These are phyloP conservation scores for Leptomonas pyrrhocoris DNA, from an alignment of 208 protist genomes.

Conservation along the genomic window DNA sequence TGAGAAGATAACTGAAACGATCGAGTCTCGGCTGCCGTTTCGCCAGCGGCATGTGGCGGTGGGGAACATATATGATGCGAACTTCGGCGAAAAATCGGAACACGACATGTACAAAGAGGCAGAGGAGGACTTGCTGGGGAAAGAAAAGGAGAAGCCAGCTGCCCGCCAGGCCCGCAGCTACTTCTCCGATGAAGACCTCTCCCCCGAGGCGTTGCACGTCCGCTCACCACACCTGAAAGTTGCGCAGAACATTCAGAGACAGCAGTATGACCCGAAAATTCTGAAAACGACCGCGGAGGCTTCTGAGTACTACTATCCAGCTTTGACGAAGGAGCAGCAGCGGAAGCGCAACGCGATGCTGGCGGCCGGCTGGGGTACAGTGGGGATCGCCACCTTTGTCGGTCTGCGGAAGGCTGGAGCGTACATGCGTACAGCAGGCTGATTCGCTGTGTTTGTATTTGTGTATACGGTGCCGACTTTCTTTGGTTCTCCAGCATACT, in stretches of 20 bases:
- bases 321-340: slow-evolving; percentile 38
- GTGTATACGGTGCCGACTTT: neutral
- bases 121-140: slow-evolving; percentile 65
- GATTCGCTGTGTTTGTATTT: neutral
- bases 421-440: slow-evolving; percentile 54
- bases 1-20: slow-evolving; percentile 72
- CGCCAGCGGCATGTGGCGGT: slow-evolving; percentile 58
- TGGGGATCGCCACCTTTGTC: slow-evolving; percentile 10
- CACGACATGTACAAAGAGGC: slow-evolving; percentile 58
- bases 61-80: slow-evolving; percentile 67
- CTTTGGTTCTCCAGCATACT: too few species aligned
- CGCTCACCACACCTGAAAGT: slow-evolving; percentile 72
- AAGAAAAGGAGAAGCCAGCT: slow-evolving; percentile 58
- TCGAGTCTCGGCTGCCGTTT: slow-evolving; percentile 66
- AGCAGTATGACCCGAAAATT: slow-evolving; percentile 63
- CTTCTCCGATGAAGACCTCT: slow-evolving; percentile 70
- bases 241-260: slow-evolving; percentile 55
- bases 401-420: slow-evolving; percentile 10
- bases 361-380: slow-evolving; percentile 23
- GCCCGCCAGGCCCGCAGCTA: slow-evolving; percentile 73
- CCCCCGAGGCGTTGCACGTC: slow-evolving; percentile 54
- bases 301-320: slow-evolving; percentile 75
- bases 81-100: slow-evolving; percentile 62
- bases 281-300: slow-evolving; percentile 71
- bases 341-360: slow-evolving; percentile 27